A percentile compares a stretch with the other conserved stretches of the same genome.
These are phyloP conservation scores for Penicillium thymicola DNA, from an alignment of 2,329 filamentous ascomycete genomes.

Conservation along the genomic window DNA sequence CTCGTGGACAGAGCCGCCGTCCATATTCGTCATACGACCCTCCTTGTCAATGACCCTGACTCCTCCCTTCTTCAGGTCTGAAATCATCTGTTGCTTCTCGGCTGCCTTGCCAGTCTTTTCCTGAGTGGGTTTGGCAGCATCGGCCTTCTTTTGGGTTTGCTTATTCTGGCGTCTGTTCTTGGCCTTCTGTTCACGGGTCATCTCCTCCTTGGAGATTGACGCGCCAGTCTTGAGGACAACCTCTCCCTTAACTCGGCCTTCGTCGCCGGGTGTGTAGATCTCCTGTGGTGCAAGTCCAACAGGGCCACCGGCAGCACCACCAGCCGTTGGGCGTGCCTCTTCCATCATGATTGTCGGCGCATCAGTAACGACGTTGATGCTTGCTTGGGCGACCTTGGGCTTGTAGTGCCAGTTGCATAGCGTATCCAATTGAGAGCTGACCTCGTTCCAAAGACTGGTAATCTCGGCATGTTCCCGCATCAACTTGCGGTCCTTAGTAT, in stretches of 20 bases:
- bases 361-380: slow-evolving; percentile 81
- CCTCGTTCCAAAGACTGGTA: slow-evolving; percentile 74
- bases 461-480: slow-evolving; percentile 81
- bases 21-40: slow-evolving; percentile 78
- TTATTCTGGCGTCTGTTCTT: slow-evolving; percentile 76
- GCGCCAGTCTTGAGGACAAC: slow-evolving; percentile 74
- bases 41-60: slow-evolving; percentile 91
- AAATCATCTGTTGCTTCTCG: slow-evolving; percentile 56
- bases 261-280: slow-evolving; percentile 77
- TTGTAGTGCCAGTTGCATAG: slow-evolving; percentile 95
- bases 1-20: slow-evolving; percentile 67
- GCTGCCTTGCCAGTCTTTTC: slow-evolving; percentile 46
- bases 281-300: slow-evolving; percentile 91
- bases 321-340: slow-evolving; percentile 83
- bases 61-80: slow-evolving; percentile 74
- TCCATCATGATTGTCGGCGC: slow-evolving; percentile 93
- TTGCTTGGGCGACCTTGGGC: slow-evolving; percentile 77
- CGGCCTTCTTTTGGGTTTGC: slow-evolving; percentile 70
- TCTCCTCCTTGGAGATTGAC: slow-evolving; percentile 76
- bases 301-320: slow-evolving; percentile 56
- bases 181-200: slow-evolving; percentile 81
- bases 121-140: slow-evolving; percentile 48
- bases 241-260: slow-evolving; percentile 62
- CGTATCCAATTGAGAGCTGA: slow-evolving; percentile 77
- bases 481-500: slow-evolving; percentile 76